Evolutionary conservation across 1,284 basidiomycete species (phyloP), one percentile per base, ranked within the genome.

Genomic region (Irpex sp.): DNA sequence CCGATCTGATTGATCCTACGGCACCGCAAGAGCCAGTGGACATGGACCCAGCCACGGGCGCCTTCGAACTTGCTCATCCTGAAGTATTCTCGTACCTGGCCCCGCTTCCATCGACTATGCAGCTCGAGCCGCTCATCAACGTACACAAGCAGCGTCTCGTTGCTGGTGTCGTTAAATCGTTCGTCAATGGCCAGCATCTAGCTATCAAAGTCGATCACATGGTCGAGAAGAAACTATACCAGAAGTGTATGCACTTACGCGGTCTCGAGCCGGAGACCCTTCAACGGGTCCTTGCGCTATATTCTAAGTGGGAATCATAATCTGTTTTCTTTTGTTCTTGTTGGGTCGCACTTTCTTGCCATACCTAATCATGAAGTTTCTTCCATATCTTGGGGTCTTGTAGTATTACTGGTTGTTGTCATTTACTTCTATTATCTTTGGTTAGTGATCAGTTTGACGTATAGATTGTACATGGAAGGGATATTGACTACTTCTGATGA

Each of bases 61-160:
- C 81, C 65, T 87, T 92, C 61, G 84, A 87, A 61, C 88, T 86
- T 1, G 83, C 86, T 21, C 87, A 89, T 67, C 90, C 92, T 0
- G 88, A 92, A 66, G 88, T 92, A 13, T 94, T 94, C 73, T 80
- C 83, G 1, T 79, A 86, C 15, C 81, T 94, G 3, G 80, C 85
- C 2, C 83, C 88, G 1, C 82, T 94, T 8, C 92, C 92, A 0
- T 72, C 83, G 0, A 82, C 81, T n/a, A 87, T 93, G 78, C 84
- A 88, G 66, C 82, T 95, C n/a, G 89, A 92, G 67, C 92, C 92
- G 1, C 77, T 95, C 61, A 90, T 95, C 76, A 95, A 94, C 72
- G 86, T 95, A 3, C 91, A 94, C 75, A 94, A 95, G 75, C 91
- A 94, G 71, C 86, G 93, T 33, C 76, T 87, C 66, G 89, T 93